Evolutionary conservation across 1,139 yeast genomes (phyloP).

Genomic region (Saccharomyces hybrid): DNA sequence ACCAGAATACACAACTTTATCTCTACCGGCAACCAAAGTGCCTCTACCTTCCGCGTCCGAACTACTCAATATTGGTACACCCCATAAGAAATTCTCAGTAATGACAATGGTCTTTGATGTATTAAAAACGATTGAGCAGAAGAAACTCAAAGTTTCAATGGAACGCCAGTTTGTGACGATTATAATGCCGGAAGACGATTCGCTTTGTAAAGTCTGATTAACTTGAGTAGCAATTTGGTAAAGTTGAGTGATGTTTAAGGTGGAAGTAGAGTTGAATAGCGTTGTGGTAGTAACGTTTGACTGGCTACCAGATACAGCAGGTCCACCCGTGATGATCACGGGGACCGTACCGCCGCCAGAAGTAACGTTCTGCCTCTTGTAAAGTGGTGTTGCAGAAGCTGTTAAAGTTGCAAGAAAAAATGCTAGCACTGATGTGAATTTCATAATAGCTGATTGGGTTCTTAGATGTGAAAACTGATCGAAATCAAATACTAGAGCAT

Average conservation of each 20-base stretch:
- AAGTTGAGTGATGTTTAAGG: constrained; percentile 22
- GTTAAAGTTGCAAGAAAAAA: constrained; percentile 1
- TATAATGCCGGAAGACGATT: constrained; percentile 21
- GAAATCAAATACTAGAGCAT: background rate
- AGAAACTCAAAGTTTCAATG: constrained; percentile 26
- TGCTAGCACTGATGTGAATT: background rate
- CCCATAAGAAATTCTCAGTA: constrained; percentile 17
- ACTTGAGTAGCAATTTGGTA: constrained; percentile 18
- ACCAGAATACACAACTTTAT: constrained; percentile 24
- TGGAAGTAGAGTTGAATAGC: constrained; percentile 20
- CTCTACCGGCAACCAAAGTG: constrained; percentile 18
- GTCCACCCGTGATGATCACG: constrained; percentile 2
- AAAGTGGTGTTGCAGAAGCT: constrained; percentile 4
- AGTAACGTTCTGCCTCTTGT: background rate
- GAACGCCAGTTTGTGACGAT: constrained; percentile 21
- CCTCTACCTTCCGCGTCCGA: constrained; percentile 22
- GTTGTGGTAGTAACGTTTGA: constrained; percentile 6
- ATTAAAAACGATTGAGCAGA: constrained; percentile 21
- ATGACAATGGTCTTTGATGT: constrained; percentile 25
- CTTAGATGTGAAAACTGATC: background rate
- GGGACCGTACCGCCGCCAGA: constrained; percentile 2
- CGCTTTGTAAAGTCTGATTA: constrained; percentile 14
- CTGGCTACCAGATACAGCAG: constrained; percentile 1
- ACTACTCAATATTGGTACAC: constrained; percentile 21
- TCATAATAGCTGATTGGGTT: background rate